A percentile compares a stretch with the other conserved stretches of the same genome.
These are phyloP conservation scores for Psilocybe subaeruginosa DNA, from an alignment of 768 basidiomycete species.

Conservation along the genomic window DNA sequence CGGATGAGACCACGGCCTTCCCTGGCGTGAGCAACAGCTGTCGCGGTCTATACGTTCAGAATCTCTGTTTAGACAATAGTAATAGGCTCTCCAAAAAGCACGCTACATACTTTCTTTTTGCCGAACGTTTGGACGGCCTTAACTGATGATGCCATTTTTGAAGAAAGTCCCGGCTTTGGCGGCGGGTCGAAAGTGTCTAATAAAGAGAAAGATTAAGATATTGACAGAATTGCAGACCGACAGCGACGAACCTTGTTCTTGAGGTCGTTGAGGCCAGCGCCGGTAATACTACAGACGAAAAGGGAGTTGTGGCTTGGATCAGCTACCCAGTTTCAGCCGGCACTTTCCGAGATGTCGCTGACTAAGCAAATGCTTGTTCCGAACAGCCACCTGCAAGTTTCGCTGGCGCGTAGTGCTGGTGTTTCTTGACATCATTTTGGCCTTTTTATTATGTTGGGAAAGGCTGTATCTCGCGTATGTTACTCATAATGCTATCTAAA, in stretches of 20 bases:
- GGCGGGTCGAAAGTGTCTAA: slow-evolving; percentile 26
- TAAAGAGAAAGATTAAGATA: slow-evolving; percentile 13
- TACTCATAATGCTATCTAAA: not conserved
- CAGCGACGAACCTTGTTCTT: slow-evolving; percentile 43
- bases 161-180: slow-evolving; percentile 30
- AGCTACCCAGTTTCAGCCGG: slow-evolving; percentile 40
- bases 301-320: slow-evolving; percentile 40
- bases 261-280: slow-evolving; percentile 45
- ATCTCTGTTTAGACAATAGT: slow-evolving; percentile 10
- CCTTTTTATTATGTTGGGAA: slow-evolving; percentile 23
- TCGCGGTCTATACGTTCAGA: slow-evolving; percentile 74
- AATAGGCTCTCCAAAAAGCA: slow-evolving; percentile 5
- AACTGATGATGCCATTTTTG: slow-evolving; percentile 69
- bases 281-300: slow-evolving; percentile 33
- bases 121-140: slow-evolving; percentile 99
- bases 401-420: slow-evolving; percentile 12
- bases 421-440: slow-evolving; percentile 11
- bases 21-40: slow-evolving; percentile 95
- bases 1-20: slow-evolving; percentile 97
- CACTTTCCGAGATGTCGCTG: slow-evolving; percentile 28
- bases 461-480: slow-evolving; percentile 24
- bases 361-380: slow-evolving; percentile 32
- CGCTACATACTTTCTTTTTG: slow-evolving; percentile 91
- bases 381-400: slow-evolving; percentile 18
- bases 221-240: slow-evolving; percentile 11